A percentile compares a stretch with the other conserved stretches of the same genome.
These are phyloP conservation scores for Rubia peregrina DNA, from an alignment of 305 asterid species.

Conservation along the genomic window DNA sequence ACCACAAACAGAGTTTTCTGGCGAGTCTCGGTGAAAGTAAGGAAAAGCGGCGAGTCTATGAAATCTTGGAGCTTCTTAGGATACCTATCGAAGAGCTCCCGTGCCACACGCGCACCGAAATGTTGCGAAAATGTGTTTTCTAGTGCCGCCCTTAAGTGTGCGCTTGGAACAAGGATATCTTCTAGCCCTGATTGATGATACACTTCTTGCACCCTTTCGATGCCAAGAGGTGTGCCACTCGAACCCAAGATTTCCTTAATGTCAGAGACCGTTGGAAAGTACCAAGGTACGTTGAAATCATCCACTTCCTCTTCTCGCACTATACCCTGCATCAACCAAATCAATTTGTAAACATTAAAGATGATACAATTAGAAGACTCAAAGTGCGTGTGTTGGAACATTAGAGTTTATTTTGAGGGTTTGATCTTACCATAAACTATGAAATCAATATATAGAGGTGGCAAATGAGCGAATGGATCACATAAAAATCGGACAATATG, in stretches of 20 bases:
- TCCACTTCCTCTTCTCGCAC: constrained; percentile 4
- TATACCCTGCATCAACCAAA: constrained; percentile 3
- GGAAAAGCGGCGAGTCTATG: background rate
- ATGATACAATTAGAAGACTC: too few species aligned
- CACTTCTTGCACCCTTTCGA: background rate
- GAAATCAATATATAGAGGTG: too few species aligned
- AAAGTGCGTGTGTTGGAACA: too few species aligned
- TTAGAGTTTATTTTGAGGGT: too few species aligned
- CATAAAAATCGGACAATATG: too few species aligned
- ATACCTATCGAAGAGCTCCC: background rate
- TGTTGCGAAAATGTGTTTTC: background rate
- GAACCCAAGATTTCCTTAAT: constrained; percentile 1
- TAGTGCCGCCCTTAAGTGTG: background rate
- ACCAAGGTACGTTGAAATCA: constrained; percentile 10
- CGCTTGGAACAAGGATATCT: background rate
- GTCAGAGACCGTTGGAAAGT: constrained; percentile 4
- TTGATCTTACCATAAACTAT: too few species aligned
- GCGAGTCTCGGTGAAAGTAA: background rate
- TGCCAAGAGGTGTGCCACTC: background rate
- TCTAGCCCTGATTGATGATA: background rate
- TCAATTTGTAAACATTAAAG: background rate
- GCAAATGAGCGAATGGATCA: too few species aligned
- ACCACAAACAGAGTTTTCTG: background rate
- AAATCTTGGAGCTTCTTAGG: background rate
- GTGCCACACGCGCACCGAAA: background rate